phyloP scores from a whole-genome alignment of 345 rosid genomes.

The Syzygium oleosum region DNA sequence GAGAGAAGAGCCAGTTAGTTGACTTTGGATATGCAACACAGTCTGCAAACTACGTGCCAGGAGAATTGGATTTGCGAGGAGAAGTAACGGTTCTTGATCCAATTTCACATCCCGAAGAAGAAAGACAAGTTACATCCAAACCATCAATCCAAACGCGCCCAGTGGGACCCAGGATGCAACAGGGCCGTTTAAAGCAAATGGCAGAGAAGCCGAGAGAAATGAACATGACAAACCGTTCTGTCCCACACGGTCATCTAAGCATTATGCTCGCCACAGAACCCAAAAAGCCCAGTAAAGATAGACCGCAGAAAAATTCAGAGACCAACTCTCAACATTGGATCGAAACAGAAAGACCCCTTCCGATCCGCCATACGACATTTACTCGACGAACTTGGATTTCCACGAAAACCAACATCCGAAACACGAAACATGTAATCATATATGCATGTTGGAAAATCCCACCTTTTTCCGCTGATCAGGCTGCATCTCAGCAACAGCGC shows the following conservation, averaged over 20 bases:
- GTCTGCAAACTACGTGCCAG: not conserved
- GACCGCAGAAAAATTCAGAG: not conserved
- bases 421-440: not conserved
- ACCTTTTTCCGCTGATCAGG: constrained; percentile 93
- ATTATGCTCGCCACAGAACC: not conserved
- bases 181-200: not conserved
- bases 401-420: not conserved
- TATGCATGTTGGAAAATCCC: not conserved
- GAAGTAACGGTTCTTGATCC: not conserved
- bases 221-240: not conserved
- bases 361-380: not conserved
- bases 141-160: not conserved
- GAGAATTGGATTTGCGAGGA: not conserved
- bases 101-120: not conserved
- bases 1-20: not conserved
- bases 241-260: not conserved
- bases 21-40: not conserved
- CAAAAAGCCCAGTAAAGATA: not conserved
- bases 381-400: not conserved
- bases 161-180: not conserved
- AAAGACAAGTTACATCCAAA: not conserved
- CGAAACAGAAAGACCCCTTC: not conserved
- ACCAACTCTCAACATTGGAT: not conserved
- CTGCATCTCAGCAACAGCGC: constrained; percentile 71
- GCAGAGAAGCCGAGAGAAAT: not conserved